Conservation (phyloP, 2,329 filamentous ascomycete species). For the Epichloe sylvatica region DNA sequence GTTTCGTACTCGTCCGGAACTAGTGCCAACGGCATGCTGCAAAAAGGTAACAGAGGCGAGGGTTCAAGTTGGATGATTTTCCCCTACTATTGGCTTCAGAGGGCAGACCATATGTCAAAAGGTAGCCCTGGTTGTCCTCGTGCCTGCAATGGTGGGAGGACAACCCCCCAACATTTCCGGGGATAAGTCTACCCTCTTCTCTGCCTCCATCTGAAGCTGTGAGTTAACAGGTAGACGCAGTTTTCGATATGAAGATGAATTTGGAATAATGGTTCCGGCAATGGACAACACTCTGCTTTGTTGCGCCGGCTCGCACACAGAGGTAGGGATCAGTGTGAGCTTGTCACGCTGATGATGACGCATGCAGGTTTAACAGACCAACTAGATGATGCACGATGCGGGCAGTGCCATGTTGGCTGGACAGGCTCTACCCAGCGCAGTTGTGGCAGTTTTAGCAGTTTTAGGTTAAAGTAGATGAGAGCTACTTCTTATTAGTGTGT, state of each 20-base stretch:
- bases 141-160: constrained; percentile 37
- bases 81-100: constrained; percentile 12
- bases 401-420: neutral
- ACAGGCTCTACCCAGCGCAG: too few species aligned
- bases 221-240: constrained; percentile 3
- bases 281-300: neutral
- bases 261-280: neutral
- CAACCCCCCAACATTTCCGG: constrained; percentile 29
- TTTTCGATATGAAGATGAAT: neutral
- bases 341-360: neutral
- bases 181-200: constrained; percentile 33
- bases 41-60: neutral
- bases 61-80: neutral
- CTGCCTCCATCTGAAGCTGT: neutral
- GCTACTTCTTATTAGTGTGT: too few species aligned
- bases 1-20: constrained; percentile 70
- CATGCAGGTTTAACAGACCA: neutral
- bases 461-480: too few species aligned
- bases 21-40: constrained; percentile 8
- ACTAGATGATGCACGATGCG: too few species aligned
- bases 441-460: too few species aligned
- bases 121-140: constrained; percentile 35
- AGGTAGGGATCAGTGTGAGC: neutral
- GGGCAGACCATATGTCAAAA: constrained; percentile 23
- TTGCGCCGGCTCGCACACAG: neutral